Evolutionary conservation across 257 asterid species (phyloP).

Genomic region (Euphrasia confusa): DNA sequence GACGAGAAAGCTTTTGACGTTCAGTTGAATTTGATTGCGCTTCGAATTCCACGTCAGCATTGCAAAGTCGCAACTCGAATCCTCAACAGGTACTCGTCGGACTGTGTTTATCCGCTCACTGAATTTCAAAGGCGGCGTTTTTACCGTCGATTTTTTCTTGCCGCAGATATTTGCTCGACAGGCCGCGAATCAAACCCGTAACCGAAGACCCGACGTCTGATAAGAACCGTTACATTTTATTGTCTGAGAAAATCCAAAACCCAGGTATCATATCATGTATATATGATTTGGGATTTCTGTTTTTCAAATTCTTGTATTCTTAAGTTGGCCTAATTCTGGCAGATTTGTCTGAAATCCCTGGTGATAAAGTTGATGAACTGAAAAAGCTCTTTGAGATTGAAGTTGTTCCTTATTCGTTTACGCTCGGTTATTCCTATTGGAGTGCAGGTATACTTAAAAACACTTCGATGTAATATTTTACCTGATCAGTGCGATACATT

Average conservation of each 20-base stretch:
- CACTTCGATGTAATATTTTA: slow-evolving; percentile 2
- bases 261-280: slow-evolving; percentile 36
- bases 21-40: slow-evolving; percentile 60
- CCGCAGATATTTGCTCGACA: slow-evolving; percentile 70
- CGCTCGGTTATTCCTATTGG: slow-evolving; percentile 90
- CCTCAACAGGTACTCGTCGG: slow-evolving; percentile 58
- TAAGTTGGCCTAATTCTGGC: slow-evolving; percentile 20
- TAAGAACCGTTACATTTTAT: slow-evolving; percentile 58
- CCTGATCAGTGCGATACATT: not conserved
- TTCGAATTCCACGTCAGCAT: slow-evolving; percentile 72
- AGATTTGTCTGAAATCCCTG: slow-evolving; percentile 82
- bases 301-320: not conserved
- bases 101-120: not conserved
- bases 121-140: slow-evolving; percentile 8
- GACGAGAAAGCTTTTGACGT: slow-evolving; percentile 62
- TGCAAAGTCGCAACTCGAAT: slow-evolving; percentile 73
- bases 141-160: not conserved
- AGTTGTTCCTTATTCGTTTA: slow-evolving; percentile 66
- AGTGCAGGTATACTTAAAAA: slow-evolving; percentile 59
- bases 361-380: slow-evolving; percentile 58
- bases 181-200: slow-evolving; percentile 79
- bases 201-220: slow-evolving; percentile 73
- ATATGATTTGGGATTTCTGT: not conserved
- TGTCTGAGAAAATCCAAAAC: slow-evolving; percentile 62
- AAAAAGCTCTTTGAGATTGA: slow-evolving; percentile 60